Base-by-base conservation (phyloP, 2,329 filamentous ascomycete genomes). In the Endoconidiophora laricicola region DNA sequence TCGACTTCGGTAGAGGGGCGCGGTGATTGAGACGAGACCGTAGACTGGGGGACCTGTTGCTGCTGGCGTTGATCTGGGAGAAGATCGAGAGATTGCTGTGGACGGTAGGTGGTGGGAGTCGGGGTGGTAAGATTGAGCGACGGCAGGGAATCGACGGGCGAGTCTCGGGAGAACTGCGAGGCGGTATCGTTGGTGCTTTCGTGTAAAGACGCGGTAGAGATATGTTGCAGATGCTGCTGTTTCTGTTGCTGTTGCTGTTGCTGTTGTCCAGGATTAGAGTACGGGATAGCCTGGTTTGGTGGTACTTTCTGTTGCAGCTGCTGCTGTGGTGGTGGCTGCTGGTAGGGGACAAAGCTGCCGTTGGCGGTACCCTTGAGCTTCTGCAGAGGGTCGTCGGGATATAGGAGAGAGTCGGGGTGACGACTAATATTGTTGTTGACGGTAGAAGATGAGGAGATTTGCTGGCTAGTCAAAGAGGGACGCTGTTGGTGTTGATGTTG, bases 111-210 rank as follows among this genome's bases (percentile, higher is more conserved):
- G 60, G 55, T 66, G 64, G 52, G 63, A 63, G 53, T 63, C 61
- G 41, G 55, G 50, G 29, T 59, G 57, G 42, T 23, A 53, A 62
- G 46, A 58, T 58, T 54, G 62, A 61, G 53, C 74, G 73, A 38
- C 66, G 65, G 43, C 6, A 53, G 22, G 18, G 47, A 52, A 55
- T 78, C 74, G 40, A 69, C 60, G 36, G 71, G 71, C 33, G 76
- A 79, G 53, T 81, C 78, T 66, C 74, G 70, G 59, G 78, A 81
- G 56, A 77, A 60, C 61, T 79, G 76, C 5, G 76, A 80, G 37
- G 76, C 62, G 4, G 76, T 78, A 60, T 81, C 77, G 24, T 74
- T 64, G 58, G 77, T 79, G 12, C 26, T 33, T 50, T 66, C 66
- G 37, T 63, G 64, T 37, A 54, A 41, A 20, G 48, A 38, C 10